Base-by-base conservation (phyloP, 345 rosid species). In the Pugionium dolabratum region DNA sequence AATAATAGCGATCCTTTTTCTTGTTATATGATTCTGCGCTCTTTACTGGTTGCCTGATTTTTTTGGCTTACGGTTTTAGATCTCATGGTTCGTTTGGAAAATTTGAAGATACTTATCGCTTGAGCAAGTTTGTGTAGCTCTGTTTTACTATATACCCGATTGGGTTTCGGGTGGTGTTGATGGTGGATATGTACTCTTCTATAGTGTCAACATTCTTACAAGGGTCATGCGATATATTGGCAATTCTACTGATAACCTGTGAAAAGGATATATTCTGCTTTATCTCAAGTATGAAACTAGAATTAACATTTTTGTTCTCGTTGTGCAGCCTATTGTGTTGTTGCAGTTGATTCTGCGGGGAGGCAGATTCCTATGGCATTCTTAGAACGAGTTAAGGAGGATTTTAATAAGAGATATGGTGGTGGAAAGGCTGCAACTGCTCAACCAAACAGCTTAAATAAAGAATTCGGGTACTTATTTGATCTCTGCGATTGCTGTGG, bases 391-490 rank as follows among this genome's bases (percentile, higher is more conserved):
- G 80, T 95, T 50, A 89, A 86, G 87, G 96, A 95, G 41, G 97
- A 95, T 68, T 90, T 94, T 64, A 84, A 72, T 79, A 86, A 81
- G 70, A 85, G 86, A 85, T 87, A 95, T 71, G 87, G 90, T 34
- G 96, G 91, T 64, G 93, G 97, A 37, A 95, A 87, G 72, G 97
- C 97, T 70, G 76, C 88, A 31, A 89, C 91, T 39, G 94, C 95
- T 67, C 75, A 62, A 57, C 84, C 96, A 27, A 82, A 81, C 56
- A 54, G 95, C 75, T 84, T 95, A 59, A 95, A 86, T 55, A 88
- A 62, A 83, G 96, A 90, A 62, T 90, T 83, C 76, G 85, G 93
- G 97, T 88, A 67, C 46, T 53, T 62, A 0, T 39, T 51, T 48
- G 2, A 11, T 45, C 28, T 72, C 31, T 43, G 41, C 32, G 32